These are phyloP conservation scores for Ogataea zsoltii DNA, from an alignment of 805 yeast species.

Conservation along the genomic window DNA sequence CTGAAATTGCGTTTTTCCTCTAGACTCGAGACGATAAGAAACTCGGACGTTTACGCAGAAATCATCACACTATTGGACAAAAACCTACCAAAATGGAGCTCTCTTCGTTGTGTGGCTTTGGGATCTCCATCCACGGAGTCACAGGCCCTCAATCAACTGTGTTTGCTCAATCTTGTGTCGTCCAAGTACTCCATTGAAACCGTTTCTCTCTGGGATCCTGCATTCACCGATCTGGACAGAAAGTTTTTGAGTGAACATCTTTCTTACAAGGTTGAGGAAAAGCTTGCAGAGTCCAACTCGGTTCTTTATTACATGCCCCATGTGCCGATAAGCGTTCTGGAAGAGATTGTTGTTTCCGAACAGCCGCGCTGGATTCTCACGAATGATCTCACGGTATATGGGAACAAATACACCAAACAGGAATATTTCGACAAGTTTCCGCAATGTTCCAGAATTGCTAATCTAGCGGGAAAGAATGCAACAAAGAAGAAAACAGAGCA, in stretches of 20 bases:
- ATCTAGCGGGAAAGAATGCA: constrained; percentile 6
- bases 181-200: constrained; percentile 9
- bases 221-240: constrained; percentile 26
- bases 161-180: constrained; percentile 22
- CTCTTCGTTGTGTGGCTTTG: constrained; percentile 33
- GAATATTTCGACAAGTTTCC: constrained; percentile 33
- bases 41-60: constrained; percentile 12
- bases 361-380: constrained; percentile 31
- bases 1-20: constrained; percentile 1
- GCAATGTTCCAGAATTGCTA: constrained; percentile 27
- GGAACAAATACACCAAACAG: constrained; percentile 25
- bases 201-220: constrained; percentile 36
- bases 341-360: constrained; percentile 19
- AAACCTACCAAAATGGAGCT: constrained; percentile 8
- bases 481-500: not conserved
- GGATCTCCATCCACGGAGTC: constrained; percentile 28
- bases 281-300: not conserved
- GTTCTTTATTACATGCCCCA: constrained; percentile 37
- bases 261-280: constrained; percentile 20
- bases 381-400: constrained; percentile 34
- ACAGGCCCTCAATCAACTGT: constrained; percentile 32
- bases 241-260: constrained; percentile 17
- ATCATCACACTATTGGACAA: constrained; percentile 11
- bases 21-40: constrained; percentile 6
- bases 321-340: constrained; percentile 33